Evolutionary conservation across 306 rosid genomes (phyloP), one percentile per base, ranked within the genome.

Genomic region (Medicago arabica): DNA sequence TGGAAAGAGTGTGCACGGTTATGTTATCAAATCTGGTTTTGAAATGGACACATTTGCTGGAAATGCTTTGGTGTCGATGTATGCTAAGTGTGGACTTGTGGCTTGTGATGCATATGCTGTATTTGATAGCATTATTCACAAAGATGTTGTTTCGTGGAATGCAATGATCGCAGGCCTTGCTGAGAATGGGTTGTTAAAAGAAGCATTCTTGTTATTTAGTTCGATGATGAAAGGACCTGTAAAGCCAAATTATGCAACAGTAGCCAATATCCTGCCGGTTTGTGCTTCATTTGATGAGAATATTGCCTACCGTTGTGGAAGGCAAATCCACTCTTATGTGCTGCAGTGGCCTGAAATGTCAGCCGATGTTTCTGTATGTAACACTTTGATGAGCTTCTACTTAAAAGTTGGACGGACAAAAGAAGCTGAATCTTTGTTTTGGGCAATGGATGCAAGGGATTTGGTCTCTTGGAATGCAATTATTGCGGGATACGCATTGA

Each of bases 401-500:
- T 43, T 87, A 75, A 88, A 82, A 82, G 80, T 81, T 86, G 95
- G 98, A 46, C 80, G 49, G 66, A 76, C 75, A 41, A 78, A 71
- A 79, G 81, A 85, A 78, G 96, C 97, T 1, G 91, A 88, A 60
- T 84, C 67, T 41, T 69, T 92, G 83, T 92, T 94, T 77, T 60
- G 80, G 83, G 58, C 74, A 71, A 90, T 88, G 95, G 83, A 74
- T 75, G 82, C 82, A 74, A 90, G 87, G 75, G 98, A 94, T 86
- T 88, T 91, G 88, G 87, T 94, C 80, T 87, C 98, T 60, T 92
- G 97, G 98, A 94, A 94, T 85, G 83, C 95, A 74, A 66, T 92
- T 61, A 89, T 94, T 53, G 86, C 95, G 0, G 98, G 98, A 76
- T 88, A 82, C 80, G 14, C 91, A 39, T 87, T 82, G 39, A 85